Evolutionary conservation across 305 asterid species (phyloP).

Genomic region (Solanum hybrid): DNA sequence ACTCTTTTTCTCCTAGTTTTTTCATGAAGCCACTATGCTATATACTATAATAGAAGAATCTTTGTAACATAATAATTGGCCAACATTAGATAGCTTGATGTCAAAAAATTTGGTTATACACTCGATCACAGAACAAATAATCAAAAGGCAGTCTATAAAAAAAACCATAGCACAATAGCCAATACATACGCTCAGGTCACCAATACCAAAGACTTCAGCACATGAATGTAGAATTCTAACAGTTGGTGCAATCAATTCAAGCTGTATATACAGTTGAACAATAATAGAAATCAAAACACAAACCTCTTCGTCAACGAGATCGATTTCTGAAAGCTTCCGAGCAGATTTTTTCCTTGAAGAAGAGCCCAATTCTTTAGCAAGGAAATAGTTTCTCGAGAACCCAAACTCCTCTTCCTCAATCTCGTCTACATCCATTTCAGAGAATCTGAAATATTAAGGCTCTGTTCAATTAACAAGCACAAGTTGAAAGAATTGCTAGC

Average conservation of each 20-base stretch:
- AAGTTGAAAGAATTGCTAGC: neutral
- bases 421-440: slow-evolving; percentile 37
- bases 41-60: neutral
- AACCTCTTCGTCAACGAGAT: slow-evolving; percentile 73
- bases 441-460: neutral
- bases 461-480: neutral
- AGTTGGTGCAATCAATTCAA: neutral
- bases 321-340: slow-evolving; percentile 53
- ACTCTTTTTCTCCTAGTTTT: neutral
- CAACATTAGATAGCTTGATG: neutral
- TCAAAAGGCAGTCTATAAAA: neutral
- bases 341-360: slow-evolving; percentile 59
- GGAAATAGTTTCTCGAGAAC: slow-evolving; percentile 79
- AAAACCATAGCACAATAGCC: neutral
- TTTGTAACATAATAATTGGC: neutral
- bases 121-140: neutral
- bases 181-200: neutral
- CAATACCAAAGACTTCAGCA: neutral
- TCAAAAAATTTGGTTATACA: neutral
- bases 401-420: slow-evolving; percentile 83
- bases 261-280: neutral
- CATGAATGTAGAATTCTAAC: neutral
- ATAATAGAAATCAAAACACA: neutral
- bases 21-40: neutral
- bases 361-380: slow-evolving; percentile 66